phyloP scores from a whole-genome alignment of 495 filamentous ascomycete species.

The Podospora tetraspora region DNA sequence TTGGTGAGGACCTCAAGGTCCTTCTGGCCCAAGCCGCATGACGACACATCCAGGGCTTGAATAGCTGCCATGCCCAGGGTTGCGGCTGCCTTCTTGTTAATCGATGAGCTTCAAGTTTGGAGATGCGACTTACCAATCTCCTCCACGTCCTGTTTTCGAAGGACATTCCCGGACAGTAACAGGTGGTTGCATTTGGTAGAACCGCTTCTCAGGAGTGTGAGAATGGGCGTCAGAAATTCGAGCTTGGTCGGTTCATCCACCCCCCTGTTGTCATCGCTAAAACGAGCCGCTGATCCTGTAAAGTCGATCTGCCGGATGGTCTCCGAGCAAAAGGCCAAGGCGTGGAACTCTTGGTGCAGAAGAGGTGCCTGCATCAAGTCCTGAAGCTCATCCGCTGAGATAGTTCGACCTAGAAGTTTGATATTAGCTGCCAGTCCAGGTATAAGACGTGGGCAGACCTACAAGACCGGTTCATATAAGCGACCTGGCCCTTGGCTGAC shows the following conservation, averaged over 20 bases:
- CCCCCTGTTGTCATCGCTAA: constrained; percentile 1
- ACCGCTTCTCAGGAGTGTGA: constrained; percentile 25
- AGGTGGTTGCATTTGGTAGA: constrained; percentile 30
- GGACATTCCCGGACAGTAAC: constrained; percentile 24
- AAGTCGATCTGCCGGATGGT: constrained; percentile 43
- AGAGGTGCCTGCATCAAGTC: constrained; percentile 35
- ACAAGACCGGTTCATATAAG: constrained; percentile 31
- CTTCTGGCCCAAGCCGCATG: constrained; percentile 27
- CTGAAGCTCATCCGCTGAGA: constrained; percentile 32
- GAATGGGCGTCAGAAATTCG: constrained; percentile 32
- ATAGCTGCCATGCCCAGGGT: constrained; percentile 24
- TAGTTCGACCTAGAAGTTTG: constrained; percentile 18
- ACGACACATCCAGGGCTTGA: constrained; percentile 29
- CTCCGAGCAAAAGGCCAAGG: constrained; percentile 42
- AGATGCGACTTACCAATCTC: constrained; percentile 24
- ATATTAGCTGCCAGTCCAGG: constrained; percentile 9
- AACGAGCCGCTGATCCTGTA: constrained; percentile 29
- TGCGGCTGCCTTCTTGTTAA: constrained; percentile 16
- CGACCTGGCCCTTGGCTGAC: constrained; percentile 23
- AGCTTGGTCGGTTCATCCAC: constrained; percentile 9
- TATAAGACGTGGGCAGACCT: constrained; percentile 4
- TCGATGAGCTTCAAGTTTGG: background rate
- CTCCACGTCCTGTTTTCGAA: constrained; percentile 24
- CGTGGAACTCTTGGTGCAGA: constrained; percentile 44
- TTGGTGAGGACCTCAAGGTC: constrained; percentile 30